A percentile compares a stretch with the other conserved stretches of the same genome.
These are phyloP conservation scores for Talaromyces sp. DNA, from an alignment of 2,329 filamentous ascomycete genomes.

Conservation along the genomic window DNA sequence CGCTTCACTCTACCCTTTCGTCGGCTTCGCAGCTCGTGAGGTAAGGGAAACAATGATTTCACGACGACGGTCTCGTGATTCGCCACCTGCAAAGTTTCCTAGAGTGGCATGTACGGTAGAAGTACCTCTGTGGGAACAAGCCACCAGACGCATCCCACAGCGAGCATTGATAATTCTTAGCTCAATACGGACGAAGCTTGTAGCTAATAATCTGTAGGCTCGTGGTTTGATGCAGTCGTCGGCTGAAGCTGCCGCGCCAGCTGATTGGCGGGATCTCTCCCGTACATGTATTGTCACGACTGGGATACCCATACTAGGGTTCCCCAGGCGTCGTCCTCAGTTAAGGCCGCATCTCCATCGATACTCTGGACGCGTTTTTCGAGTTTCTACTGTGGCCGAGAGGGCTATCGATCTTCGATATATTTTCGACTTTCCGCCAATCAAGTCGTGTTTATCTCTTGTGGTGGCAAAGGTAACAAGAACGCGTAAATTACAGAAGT, in stretches of 20 bases:
- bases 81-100: not conserved
- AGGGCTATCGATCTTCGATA: not conserved
- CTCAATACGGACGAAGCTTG: not conserved
- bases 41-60: not conserved
- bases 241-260: not conserved
- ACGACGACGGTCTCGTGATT: not conserved
- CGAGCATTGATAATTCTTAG: not conserved
- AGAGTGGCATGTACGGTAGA: not conserved
- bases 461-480: not conserved
- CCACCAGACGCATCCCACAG: not conserved
- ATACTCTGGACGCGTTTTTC: too few species aligned
- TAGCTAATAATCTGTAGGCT: not conserved
- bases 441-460: not conserved
- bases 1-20: not conserved
- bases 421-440: not conserved
- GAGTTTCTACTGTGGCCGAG: not conserved
- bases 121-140: not conserved
- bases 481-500: not conserved
- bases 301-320: too few species aligned
- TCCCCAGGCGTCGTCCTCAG: too few species aligned
- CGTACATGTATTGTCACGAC: not conserved
- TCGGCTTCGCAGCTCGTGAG: not conserved
- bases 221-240: not conserved
- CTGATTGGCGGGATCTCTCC: slow-evolving; percentile 5
- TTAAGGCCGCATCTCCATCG: not conserved